phyloP scores from a whole-genome alignment of 805 yeast species.

The Pichia paraexigua region DNA sequence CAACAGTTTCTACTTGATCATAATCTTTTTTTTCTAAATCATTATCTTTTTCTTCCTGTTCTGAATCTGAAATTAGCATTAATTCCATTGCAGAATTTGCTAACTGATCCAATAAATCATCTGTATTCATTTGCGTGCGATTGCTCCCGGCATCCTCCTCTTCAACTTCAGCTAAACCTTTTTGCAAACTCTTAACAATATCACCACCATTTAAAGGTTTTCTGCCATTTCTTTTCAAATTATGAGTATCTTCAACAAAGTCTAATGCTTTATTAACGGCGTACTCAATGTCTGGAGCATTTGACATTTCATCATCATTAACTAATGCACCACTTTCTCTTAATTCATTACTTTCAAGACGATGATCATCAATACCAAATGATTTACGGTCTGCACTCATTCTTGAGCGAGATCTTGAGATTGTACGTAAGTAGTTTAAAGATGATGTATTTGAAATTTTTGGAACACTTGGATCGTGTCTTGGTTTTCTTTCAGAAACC shows the following conservation, averaged over 20 bases:
- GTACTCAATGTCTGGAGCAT: constrained; percentile 40
- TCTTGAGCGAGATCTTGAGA: constrained; percentile 58
- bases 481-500: constrained; percentile 30
- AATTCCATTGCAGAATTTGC: constrained; percentile 12
- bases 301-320: constrained; percentile 40
- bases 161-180: constrained; percentile 11
- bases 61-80: constrained; percentile 15
- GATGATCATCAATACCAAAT: constrained; percentile 22
- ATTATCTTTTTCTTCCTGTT: neutral
- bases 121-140: constrained; percentile 10
- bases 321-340: constrained; percentile 51
- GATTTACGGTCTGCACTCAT: constrained; percentile 30
- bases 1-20: constrained; percentile 1
- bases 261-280: constrained; percentile 42
- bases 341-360: constrained; percentile 32
- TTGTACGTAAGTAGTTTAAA: constrained; percentile 52
- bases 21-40: neutral
- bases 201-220: constrained; percentile 12
- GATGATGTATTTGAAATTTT: constrained; percentile 30
- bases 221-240: constrained; percentile 16
- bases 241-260: constrained; percentile 20
- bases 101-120: constrained; percentile 10
- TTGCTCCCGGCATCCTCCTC: constrained; percentile 14
- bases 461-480: constrained; percentile 30
- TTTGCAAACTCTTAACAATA: constrained; percentile 15